phyloP scores from a whole-genome alignment of 768 basidiomycete species.

The Pilatotrama ljubarskyi region DNA sequence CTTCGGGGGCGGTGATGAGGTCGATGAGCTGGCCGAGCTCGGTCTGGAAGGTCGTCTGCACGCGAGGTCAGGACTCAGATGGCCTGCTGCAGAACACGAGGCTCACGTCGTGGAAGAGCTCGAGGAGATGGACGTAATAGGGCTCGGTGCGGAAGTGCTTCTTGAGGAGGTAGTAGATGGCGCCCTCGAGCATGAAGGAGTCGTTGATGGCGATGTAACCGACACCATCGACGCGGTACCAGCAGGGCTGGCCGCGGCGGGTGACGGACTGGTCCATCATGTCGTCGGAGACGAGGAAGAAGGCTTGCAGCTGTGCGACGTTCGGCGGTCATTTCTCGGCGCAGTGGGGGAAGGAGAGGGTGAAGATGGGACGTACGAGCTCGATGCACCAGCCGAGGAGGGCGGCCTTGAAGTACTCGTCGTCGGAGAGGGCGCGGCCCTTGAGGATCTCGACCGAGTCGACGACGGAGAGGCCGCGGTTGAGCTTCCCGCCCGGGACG shows the following conservation, averaged over 20 bases:
- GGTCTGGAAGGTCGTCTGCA: slow-evolving; percentile 75
- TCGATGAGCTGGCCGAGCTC: slow-evolving; percentile 97
- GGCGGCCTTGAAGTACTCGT: slow-evolving; percentile 88
- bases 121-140: slow-evolving; percentile 88
- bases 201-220: slow-evolving; percentile 94
- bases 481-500: slow-evolving; percentile 95
- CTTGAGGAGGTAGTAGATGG: slow-evolving; percentile 91
- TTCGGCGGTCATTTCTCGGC: too few relatives aligned
- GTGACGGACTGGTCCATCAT: slow-evolving; percentile 97
- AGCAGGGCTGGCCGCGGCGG: slow-evolving; percentile 92
- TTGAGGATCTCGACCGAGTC: slow-evolving; percentile 90
- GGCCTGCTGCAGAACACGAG: not conserved
- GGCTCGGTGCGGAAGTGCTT: slow-evolving; percentile 76
- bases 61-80: not conserved
- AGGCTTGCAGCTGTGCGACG: slow-evolving; percentile 93
- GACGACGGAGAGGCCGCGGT: slow-evolving; percentile 93
- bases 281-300: slow-evolving; percentile 95
- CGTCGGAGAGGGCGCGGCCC: slow-evolving; percentile 65
- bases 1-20: slow-evolving; percentile 92
- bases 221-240: slow-evolving; percentile 74
- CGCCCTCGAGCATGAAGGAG: slow-evolving; percentile 91
- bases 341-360: too few relatives aligned
- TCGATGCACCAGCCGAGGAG: slow-evolving; percentile 96
- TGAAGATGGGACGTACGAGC: slow-evolving; percentile 59
- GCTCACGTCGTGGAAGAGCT: slow-evolving; percentile 84